Base-by-base conservation (phyloP, 2,329 filamentous ascomycete species). In the Trichophyton rubrum region DNA sequence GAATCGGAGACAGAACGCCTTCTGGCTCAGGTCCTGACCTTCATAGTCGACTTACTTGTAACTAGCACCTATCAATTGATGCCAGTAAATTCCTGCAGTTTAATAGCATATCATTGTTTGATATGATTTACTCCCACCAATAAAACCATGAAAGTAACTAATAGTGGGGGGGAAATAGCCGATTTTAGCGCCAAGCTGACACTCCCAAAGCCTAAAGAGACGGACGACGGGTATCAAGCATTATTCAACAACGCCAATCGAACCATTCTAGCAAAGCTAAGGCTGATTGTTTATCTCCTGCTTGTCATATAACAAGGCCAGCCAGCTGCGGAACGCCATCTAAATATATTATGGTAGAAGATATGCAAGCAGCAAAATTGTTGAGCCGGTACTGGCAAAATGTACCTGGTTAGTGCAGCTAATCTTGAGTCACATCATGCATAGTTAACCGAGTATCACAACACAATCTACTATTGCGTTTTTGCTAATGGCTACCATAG, bases 401-500 rank as follows among this genome's bases (percentile, higher is more conserved):
- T 30, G 20, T 51, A 51, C 20, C 45, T n/a, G 45, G 45, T 51
- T 27, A 51, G 45, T 51, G 20, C 20, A 15, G 20, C 20, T 13
- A 15, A 15, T 27, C 20, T 5, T 51, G 8, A 5, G 8, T 51
- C 45, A 47, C 43, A 20, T 20, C 17, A 20, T 47, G 20, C 20
- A 20, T 47, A 47, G 17, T 20, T 20, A 47, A 47, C 15, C n/a
- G n/a, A 17, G 17, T 7, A 20, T 47, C 17, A 11, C 17, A 47
- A 20, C 17, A 11, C 7, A 24, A 20, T 20, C 17, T 38, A 38
- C 8, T 38, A 38, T 38, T 13, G 33, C 45, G 30, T 22, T 7
- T 13, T 15, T 15, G 30, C 24, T 22, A 15, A 13, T 30, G 22
- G 15, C 13, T 13, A 13, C 13, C 45, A 57, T 59, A 90, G 89